Evolutionary conservation across 208 protist species (phyloP).

Genomic region (Leishmania major): DNA sequence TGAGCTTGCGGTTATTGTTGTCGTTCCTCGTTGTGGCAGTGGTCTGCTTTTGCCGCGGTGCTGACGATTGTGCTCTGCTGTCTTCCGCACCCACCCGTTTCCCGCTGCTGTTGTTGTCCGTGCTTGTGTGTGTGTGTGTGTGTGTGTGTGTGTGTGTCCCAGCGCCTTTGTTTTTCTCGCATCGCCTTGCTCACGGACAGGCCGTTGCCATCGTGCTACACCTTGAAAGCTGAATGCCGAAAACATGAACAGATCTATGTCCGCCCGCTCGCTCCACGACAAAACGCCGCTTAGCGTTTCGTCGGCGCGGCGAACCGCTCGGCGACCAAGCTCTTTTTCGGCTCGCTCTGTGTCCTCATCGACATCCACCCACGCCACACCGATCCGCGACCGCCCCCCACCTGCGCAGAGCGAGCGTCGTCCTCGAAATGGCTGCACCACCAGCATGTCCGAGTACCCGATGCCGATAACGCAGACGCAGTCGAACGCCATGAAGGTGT

Average conservation of each 20-base stretch:
- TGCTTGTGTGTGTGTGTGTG: too few relatives aligned
- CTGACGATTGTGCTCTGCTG: not conserved
- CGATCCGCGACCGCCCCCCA: slow-evolving; percentile 12
- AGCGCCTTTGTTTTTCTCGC: not conserved
- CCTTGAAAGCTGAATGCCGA: not conserved
- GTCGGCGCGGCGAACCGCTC: slow-evolving; percentile 8
- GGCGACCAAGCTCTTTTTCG: not conserved
- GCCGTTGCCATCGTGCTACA: not conserved
- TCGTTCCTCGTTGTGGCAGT: too few relatives aligned
- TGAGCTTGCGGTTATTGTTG: not conserved
- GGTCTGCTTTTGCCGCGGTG: too few relatives aligned
- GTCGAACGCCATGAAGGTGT: slow-evolving; percentile 84
- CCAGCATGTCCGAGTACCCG: slow-evolving; percentile 1
- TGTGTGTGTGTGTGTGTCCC: too few relatives aligned
- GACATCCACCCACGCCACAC: slow-evolving; percentile 16
- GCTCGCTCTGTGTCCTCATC: slow-evolving; percentile 8
- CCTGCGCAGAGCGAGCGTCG: slow-evolving; percentile 11
- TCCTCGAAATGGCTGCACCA: slow-evolving; percentile 3
- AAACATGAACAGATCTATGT: slow-evolving; percentile 11
- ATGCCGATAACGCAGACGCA: slow-evolving; percentile 26
- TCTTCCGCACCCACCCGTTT: not conserved
- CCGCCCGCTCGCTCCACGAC: slow-evolving; percentile 15
- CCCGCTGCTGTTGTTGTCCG: too few relatives aligned
- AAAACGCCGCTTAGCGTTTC: not conserved
- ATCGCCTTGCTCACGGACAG: not conserved